phyloP scores from a whole-genome alignment of 306 rosid genomes.

The Gleditsia sinensis region DNA sequence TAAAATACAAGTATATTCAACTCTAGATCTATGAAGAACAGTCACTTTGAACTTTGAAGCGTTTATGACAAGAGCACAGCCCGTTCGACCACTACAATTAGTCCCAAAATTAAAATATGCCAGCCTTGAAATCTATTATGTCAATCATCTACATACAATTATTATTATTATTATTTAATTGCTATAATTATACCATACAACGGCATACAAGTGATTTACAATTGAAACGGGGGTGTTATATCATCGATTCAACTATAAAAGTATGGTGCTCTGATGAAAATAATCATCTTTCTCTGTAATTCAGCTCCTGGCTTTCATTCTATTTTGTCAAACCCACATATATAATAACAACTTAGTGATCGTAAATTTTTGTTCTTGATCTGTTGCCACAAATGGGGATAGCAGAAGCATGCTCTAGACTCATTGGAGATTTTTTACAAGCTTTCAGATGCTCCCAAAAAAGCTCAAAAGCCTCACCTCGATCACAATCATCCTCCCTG shows the following conservation, averaged over 20 bases:
- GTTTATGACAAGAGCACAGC: background rate
- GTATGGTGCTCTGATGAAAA: background rate
- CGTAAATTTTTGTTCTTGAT: background rate
- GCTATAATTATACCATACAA: conserved; percentile 26
- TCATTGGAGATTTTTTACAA: conserved; percentile 64
- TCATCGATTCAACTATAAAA: conserved; percentile 46
- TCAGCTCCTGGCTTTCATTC: background rate
- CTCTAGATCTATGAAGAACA: background rate
- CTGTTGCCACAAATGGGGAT: conserved; percentile 52
- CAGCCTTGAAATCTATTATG: conserved; percentile 45
- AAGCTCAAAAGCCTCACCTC: conserved; percentile 27
- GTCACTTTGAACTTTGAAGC: too few relatives aligned
- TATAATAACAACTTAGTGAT: background rate
- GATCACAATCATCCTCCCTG: conserved; percentile 1
- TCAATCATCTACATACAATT: conserved; percentile 29
- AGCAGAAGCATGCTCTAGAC: conserved; percentile 56
- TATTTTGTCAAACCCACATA: background rate
- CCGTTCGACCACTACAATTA: background rate
- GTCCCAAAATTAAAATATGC: conserved; percentile 26
- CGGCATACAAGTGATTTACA: conserved; percentile 46
- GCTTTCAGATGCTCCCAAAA: conserved; percentile 44
- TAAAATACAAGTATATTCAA: background rate
- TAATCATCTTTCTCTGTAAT: background rate
- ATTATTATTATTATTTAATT: conserved; percentile 29
- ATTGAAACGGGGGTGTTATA: conserved; percentile 28